Conservation (phyloP, 371 early-diverging fungal genomes). For the Apophysomyces elegans region DNA sequence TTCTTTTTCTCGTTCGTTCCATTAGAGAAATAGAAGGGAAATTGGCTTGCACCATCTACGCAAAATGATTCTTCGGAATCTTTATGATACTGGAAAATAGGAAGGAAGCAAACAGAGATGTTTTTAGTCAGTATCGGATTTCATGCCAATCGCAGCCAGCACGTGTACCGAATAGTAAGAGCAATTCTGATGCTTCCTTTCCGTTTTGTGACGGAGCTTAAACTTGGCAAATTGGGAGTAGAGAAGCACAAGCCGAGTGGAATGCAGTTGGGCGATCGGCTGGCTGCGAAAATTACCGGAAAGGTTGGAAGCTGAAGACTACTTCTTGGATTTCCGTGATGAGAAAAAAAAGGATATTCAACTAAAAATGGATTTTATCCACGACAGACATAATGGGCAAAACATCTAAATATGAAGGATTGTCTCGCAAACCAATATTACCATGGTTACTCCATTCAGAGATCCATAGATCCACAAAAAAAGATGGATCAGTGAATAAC, state of each 20-base stretch:
- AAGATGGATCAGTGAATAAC: background rate
- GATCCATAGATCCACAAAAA: background rate
- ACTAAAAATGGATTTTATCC: slow-evolving; percentile 5
- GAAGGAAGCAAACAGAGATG: background rate
- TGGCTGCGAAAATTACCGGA: slow-evolving; percentile 5
- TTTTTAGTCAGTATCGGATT: background rate
- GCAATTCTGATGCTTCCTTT: background rate
- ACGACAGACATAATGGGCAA: slow-evolving; percentile 3
- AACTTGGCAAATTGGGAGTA: background rate
- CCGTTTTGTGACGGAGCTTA: background rate
- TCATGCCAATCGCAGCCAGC: background rate
- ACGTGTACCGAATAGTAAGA: too few relatives aligned
- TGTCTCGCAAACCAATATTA: background rate
- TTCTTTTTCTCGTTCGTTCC: background rate
- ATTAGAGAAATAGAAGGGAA: background rate
- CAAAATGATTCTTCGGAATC: too few relatives aligned
- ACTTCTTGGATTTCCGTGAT: slow-evolving; percentile 7
- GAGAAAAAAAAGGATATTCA: background rate
- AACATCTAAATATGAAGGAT: background rate
- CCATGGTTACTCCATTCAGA: background rate
- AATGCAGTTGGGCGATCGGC: background rate
- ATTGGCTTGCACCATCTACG: too few relatives aligned
- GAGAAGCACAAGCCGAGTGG: background rate
- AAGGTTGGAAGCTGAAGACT: slow-evolving; percentile 2
- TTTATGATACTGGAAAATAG: background rate